These are phyloP conservation scores for Lepidium aucheri DNA, from an alignment of 345 rosid species.

Conservation along the genomic window DNA sequence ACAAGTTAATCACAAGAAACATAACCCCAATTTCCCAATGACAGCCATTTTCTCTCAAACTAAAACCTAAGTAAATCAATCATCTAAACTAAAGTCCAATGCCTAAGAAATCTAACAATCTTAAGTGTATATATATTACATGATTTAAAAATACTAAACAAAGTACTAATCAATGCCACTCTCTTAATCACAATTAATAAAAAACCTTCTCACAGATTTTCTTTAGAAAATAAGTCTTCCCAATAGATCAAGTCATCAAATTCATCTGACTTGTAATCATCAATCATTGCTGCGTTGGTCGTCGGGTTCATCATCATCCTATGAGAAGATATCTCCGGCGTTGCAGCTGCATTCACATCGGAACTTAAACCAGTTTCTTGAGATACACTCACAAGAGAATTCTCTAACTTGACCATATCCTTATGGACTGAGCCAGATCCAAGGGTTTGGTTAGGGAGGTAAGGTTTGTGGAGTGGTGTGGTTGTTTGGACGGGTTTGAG, in stretches of 20 bases:
- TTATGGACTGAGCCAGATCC: conserved; percentile 13
- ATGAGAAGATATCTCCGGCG: conserved; percentile 43
- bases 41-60: background rate
- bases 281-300: conserved; percentile 4
- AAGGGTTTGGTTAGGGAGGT: conserved; percentile 56
- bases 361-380: conserved; percentile 48
- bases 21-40: background rate
- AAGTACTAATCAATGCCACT: conserved; percentile 9
- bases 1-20: conserved; percentile 17
- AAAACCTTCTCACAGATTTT: conserved; percentile 1
- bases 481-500: conserved; percentile 22
- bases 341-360: conserved; percentile 34
- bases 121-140: background rate
- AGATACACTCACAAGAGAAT: conserved; percentile 36
- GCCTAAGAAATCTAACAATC: conserved; percentile 18
- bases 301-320: background rate
- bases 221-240: conserved; percentile 10
- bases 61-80: conserved; percentile 20
- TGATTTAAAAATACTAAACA: conserved; percentile 2
- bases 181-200: conserved; percentile 17
- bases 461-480: conserved; percentile 48
- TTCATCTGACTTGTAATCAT: conserved; percentile 16
- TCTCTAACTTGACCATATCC: conserved; percentile 22
- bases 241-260: conserved; percentile 22
- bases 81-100: conserved; percentile 10